These are phyloP conservation scores for Beta corolliflora DNA, from an alignment of 179 eudicot species.

Conservation along the genomic window DNA sequence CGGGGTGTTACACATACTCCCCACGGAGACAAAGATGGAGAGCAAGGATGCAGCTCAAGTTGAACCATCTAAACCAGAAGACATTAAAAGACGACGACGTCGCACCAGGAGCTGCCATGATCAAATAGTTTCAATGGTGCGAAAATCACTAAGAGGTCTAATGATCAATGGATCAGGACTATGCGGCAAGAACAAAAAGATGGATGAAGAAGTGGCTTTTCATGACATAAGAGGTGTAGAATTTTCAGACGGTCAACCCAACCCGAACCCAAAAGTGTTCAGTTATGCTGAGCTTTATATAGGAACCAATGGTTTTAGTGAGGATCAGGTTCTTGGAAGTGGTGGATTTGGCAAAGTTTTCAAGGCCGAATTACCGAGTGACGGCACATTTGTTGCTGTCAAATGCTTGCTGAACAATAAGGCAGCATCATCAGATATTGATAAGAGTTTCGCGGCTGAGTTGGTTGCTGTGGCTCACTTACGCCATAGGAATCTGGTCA, in stretches of 20 bases:
- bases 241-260: conserved; percentile 20
- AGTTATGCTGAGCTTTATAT: conserved; percentile 86
- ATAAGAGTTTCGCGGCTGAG: conserved; percentile 89
- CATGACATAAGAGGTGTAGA: conserved; percentile 73
- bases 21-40: conserved; percentile 32
- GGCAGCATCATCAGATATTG: conserved; percentile 30
- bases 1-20: conserved; percentile 34
- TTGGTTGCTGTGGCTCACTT: conserved; percentile 91
- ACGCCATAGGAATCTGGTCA: conserved; percentile 89
- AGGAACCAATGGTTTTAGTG: conserved; percentile 73
- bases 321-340: conserved; percentile 66
- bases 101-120: conserved; percentile 34
- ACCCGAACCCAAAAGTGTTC: conserved; percentile 65
- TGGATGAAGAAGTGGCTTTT: conserved; percentile 25
- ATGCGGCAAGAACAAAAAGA: conserved; percentile 8
- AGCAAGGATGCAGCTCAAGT: conserved; percentile 5
- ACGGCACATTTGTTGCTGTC: conserved; percentile 74
- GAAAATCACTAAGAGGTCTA: conserved; percentile 35
- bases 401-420: conserved; percentile 52
- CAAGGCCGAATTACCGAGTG: conserved; percentile 74
- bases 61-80: not conserved
- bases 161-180: conserved; percentile 22
- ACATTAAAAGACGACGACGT: not conserved
- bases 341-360: conserved; percentile 92
- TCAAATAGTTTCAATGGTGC: conserved; percentile 34